Evolutionary conservation across 139 green algal species (phyloP).

Genomic region (Tetratostichococcus sp.): DNA sequence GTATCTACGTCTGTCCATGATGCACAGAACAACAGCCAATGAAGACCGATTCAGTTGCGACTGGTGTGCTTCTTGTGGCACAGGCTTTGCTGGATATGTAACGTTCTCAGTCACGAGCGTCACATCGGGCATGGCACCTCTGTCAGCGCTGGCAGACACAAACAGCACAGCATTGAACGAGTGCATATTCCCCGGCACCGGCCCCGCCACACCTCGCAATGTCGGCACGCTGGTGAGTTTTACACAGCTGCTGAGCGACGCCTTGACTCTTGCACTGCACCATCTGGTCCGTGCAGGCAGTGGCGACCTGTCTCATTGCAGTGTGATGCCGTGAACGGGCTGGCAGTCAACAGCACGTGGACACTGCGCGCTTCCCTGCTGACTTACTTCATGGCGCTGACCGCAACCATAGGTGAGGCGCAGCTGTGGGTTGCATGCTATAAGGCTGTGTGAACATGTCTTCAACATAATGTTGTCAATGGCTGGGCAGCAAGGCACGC

Average conservation of each 20-base stretch:
- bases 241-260: too few species aligned
- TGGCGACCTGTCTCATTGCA: neutral
- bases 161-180: slow-evolving; percentile 4
- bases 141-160: slow-evolving; percentile 22
- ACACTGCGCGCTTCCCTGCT: slow-evolving; percentile 69
- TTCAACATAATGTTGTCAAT: too few species aligned
- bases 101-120: slow-evolving; percentile 76
- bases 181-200: slow-evolving; percentile 16
- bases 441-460: too few species aligned
- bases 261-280: too few species aligned
- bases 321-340: slow-evolving; percentile 7
- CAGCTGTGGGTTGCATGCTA: too few species aligned
- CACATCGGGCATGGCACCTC: slow-evolving; percentile 59
- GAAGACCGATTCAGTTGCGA: too few species aligned
- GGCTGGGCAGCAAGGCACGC: too few species aligned
- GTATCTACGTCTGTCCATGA: too few species aligned
- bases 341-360: slow-evolving; percentile 46
- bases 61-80: too few species aligned
- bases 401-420: slow-evolving; percentile 65
- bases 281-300: too few species aligned
- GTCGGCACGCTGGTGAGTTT: slow-evolving; percentile 9
- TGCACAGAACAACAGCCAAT: too few species aligned
- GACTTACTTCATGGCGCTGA: slow-evolving; percentile 88
- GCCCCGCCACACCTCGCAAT: neutral
- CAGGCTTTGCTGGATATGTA: slow-evolving; percentile 80